phyloP scores from a whole-genome alignment of 1,139 yeast genomes.

The Hemisphaericaspora lyxosophila region DNA sequence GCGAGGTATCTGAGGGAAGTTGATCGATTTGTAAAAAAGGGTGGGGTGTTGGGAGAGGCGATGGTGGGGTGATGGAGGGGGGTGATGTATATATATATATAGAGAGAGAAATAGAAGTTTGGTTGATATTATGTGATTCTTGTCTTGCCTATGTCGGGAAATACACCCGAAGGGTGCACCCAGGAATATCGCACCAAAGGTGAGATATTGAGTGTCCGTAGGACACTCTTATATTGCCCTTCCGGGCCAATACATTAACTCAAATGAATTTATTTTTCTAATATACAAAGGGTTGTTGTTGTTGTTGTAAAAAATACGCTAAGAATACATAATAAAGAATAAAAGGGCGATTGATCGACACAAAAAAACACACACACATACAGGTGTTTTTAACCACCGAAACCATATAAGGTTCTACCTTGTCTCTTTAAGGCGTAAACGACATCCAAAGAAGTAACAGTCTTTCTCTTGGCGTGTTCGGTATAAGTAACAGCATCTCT shows the following conservation, averaged over 20 bases:
- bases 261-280: too few relatives aligned
- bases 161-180: too few relatives aligned
- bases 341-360: background rate
- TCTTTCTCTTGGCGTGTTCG: conserved; percentile 99
- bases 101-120: background rate
- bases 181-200: too few relatives aligned
- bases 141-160: too few relatives aligned
- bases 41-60: conserved; percentile 29
- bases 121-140: too few relatives aligned
- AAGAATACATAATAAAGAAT: conserved; percentile 2
- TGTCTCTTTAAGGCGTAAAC: conserved; percentile 99
- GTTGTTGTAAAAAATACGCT: conserved; percentile 1
- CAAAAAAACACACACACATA: background rate
- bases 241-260: too few relatives aligned
- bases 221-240: too few relatives aligned
- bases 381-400: conserved; percentile 79
- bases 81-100: background rate
- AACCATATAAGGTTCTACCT: conserved; percentile 99
- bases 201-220: too few relatives aligned
- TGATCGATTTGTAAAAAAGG: conserved; percentile 22
- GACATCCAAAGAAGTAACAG: conserved; percentile 97
- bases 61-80: background rate
- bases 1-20: conserved; percentile 29
- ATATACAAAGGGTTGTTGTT: too few relatives aligned
- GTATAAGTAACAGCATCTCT: conserved; percentile 99